These are phyloP conservation scores for Phytophthora meadii DNA, from an alignment of 352 stramenopile genomes.

Conservation along the genomic window DNA sequence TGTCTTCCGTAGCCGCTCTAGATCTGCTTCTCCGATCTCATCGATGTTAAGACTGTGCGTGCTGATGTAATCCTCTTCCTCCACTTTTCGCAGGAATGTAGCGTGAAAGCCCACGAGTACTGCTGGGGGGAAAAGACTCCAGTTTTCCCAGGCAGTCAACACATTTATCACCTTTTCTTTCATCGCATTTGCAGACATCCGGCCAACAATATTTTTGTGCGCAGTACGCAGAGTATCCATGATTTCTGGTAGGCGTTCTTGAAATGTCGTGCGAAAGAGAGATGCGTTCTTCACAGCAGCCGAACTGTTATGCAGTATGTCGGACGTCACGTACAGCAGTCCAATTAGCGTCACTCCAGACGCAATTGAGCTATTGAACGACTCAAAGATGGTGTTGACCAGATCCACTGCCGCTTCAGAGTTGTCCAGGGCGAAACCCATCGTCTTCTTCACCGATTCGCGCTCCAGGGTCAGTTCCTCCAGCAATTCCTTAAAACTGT, in stretches of 20 bases:
- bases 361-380: constrained; percentile 47
- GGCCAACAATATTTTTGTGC: constrained; percentile 63
- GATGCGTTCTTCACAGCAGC: constrained; percentile 90
- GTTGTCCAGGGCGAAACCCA: constrained; percentile 85
- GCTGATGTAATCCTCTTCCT: constrained; percentile 58
- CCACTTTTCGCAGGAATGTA: constrained; percentile 78
- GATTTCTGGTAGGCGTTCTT: constrained; percentile 82
- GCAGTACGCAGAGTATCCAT: constrained; percentile 59
- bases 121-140: constrained; percentile 79
- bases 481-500: constrained; percentile 60
- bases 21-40: constrained; percentile 36
- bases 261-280: constrained; percentile 88
- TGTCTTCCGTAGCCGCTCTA: constrained; percentile 71
- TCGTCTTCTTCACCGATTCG: constrained; percentile 70
- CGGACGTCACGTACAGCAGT: constrained; percentile 84
- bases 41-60: constrained; percentile 16
- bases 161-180: constrained; percentile 83
- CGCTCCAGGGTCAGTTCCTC: constrained; percentile 63
- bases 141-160: constrained; percentile 78
- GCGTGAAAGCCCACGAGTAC: constrained; percentile 83
- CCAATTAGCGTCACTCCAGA: constrained; percentile 62
- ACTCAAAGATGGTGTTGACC: constrained; percentile 53
- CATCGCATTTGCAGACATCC: constrained; percentile 85
- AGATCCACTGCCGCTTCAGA: constrained; percentile 80
- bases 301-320: constrained; percentile 92